Percentiles rank a stretch among this genome's conserved stretches.
phyloP scores from a whole-genome alignment of 805 yeast species.

The Cyberlindnera subsufficiens region DNA sequence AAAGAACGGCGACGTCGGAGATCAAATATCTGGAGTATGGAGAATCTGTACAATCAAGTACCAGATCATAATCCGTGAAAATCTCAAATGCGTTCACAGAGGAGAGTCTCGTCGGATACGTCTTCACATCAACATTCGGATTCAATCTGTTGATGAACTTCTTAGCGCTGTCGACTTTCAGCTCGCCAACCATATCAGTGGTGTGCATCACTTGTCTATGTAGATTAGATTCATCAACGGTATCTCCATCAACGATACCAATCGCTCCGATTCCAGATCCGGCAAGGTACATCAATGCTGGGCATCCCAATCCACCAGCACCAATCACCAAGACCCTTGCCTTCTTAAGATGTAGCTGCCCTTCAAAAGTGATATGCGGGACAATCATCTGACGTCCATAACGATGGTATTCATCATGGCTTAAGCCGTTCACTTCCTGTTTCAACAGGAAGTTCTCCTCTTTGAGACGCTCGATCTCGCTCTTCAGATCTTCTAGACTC shows the following conservation, averaged over 20 bases:
- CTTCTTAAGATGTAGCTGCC: conserved; percentile 55
- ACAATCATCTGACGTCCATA: conserved; percentile 97
- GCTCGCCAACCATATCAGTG: conserved; percentile 56
- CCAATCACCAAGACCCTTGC: conserved; percentile 76
- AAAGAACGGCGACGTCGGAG: conserved; percentile 73
- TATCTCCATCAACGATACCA: conserved; percentile 85
- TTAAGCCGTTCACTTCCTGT: conserved; percentile 8
- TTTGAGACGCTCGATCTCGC: conserved; percentile 10
- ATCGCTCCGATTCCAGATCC: conserved; percentile 85
- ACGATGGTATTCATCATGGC: conserved; percentile 66
- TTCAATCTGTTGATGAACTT: conserved; percentile 48
- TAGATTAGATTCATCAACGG: conserved; percentile 76
- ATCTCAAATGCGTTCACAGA: conserved; percentile 58
- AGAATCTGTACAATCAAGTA: conserved; percentile 92
- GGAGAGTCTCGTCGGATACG: conserved; percentile 47
- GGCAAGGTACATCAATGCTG: conserved; percentile 75
- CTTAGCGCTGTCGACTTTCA: conserved; percentile 78
- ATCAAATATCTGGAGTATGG: conserved; percentile 84
- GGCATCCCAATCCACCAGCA: conserved; percentile 96
- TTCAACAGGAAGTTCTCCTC: conserved; percentile 11
- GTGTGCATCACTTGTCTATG: conserved; percentile 87
- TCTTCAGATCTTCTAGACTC: not conserved
- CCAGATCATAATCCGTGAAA: conserved; percentile 60
- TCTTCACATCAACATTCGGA: conserved; percentile 53
- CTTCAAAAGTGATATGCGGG: conserved; percentile 49